Evolutionary conservation across 176 grass and related monocot species (phyloP).

Genomic region (Hyparrhenia diplandra): DNA sequence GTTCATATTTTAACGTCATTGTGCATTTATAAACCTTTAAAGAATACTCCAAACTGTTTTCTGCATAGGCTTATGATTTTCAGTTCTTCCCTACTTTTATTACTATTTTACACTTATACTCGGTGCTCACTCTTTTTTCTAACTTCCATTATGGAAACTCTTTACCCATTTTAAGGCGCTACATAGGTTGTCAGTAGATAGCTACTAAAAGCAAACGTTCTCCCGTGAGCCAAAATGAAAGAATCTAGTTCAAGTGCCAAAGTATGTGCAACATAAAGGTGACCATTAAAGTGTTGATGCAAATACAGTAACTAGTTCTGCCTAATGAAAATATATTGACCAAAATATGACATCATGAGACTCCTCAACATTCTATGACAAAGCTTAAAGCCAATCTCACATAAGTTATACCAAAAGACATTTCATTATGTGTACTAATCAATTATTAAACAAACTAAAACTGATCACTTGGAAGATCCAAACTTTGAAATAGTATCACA

Average conservation of each 20-base stretch:
- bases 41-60: neutral
- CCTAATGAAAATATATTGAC: neutral
- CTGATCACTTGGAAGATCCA: neutral
- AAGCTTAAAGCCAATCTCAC: neutral
- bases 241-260: neutral
- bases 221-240: conserved; percentile 8
- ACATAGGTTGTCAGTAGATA: neutral
- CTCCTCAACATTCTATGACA: neutral
- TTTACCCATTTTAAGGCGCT: neutral
- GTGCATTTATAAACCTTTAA: neutral
- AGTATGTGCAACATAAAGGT: neutral
- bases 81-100: neutral
- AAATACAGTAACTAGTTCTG: neutral
- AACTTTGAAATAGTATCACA: neutral
- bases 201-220: conserved; percentile 1
- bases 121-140: neutral
- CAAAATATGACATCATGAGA: neutral
- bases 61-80: neutral
- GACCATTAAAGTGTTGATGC: neutral
- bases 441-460: neutral
- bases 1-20: neutral
- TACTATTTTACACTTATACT: neutral
- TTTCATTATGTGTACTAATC: neutral
- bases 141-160: neutral
- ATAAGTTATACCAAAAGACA: neutral